Base-by-base conservation (phyloP, 2,329 filamentous ascomycete genomes). In the Lachnellula suecica region DNA sequence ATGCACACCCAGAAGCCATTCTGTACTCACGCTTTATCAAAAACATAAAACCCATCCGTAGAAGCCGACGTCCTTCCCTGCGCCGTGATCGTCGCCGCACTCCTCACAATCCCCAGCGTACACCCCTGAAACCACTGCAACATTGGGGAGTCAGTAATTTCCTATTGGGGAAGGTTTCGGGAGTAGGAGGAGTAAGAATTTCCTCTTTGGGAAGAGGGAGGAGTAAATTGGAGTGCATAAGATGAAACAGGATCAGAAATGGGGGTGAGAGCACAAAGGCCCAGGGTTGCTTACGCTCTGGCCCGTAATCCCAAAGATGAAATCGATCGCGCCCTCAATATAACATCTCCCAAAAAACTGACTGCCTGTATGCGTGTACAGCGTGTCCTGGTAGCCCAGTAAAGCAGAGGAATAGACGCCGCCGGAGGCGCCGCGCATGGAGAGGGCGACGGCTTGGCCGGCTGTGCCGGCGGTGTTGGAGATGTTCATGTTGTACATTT, bases 401-500 rank as follows among this genome's bases (percentile, higher is more conserved):
- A 84, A 72, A 46, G 74, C 68, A 52, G 75, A 78, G 20, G 68
- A 78, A 57, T 83, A 83, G 67, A 79, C 82, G 35, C 75, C 78
- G 62, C 80, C 76, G 46, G 74, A 70, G 50, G 66, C 69, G 15
- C 70, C 75, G 13, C 73, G 68, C 6, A 79, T 75, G 38, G 73
- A 77, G 23, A 83, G 50, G 1, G 80, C 79, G 25, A 82, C 66
- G 6, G 75, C 77, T 55, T 80, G 77, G 4, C 69, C 70, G 7
- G 74, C 73, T 15, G 68, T 49, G 3, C 77, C 77, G 43, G 72
- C 65, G 5, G 71, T 66, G 45, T 81, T 81, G 35, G 70, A 72
- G 2, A 81, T 66, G 62, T 83, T 82, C 67, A 84, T 71, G 61
- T 83, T 83, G 71, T 83, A 83, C 25, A 82, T 70, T 57, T 75